Evolutionary conservation across 1,284 basidiomycete species (phyloP), one percentile per base, ranked within the genome.

Genomic region (Heterobasidion occidentale): DNA sequence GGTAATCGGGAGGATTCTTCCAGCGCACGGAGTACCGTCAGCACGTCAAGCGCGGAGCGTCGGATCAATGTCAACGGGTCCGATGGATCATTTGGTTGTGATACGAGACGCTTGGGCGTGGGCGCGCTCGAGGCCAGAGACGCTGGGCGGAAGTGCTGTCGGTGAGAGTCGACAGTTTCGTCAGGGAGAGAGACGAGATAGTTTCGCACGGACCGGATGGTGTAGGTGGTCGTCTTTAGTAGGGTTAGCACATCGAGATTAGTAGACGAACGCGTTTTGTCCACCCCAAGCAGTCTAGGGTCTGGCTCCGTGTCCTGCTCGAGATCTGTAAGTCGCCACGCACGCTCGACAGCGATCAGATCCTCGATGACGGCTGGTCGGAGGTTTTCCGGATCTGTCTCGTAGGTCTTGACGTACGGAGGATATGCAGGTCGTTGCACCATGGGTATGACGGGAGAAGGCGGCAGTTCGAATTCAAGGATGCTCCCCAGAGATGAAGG

Each of bases 161-260:
- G 77, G 54, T 79, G 76, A 4, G 78, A 75, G 33, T 75, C 78
- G 12, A 79, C 72, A 2, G 79, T 77, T 60, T 90, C 88, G 64
- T 89, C 86, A 0, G 90, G 90, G 15, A 92, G 79, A 0, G 88
- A 84, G 34, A 92, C 73, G 34, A 91, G 73, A 66, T 92, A 92
- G 67, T 91, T 90, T 20, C 90, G 79, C 36, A 91, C 86, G 27
- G 86, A 83, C 42, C 90, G 81, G 56, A 94, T 83, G 5, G 88
- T 82, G 49, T 77, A 79, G 6, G 91, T 93, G 0, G 89, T 92
- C 1, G 77, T 80, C 66, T 89, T 84, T 51, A 93, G 79, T 3
- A 84, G 72, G 9, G 73, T 74, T 7, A 92, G 77, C 5, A 93
- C 77, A 61, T 92, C 85, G 17, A 73, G 63, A 34, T 63, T 61